Evolutionary conservation across 257 asterid genomes (phyloP).

Genomic region (Solanum lycopersicoides): DNA sequence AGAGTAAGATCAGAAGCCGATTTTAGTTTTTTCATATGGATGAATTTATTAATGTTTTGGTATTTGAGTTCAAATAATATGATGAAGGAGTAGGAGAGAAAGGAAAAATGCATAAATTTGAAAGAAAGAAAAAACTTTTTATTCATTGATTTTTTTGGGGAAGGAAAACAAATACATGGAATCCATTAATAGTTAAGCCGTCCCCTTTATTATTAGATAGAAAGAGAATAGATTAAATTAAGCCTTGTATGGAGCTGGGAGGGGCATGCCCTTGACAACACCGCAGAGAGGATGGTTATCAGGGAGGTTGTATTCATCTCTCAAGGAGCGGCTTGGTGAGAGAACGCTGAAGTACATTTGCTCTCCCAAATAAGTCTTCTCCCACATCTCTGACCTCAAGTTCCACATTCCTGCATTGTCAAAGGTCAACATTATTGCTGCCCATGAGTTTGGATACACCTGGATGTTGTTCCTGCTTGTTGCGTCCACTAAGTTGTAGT

Average conservation of each 20-base stretch:
- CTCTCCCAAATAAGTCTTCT: slow-evolving; percentile 43
- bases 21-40: not conserved
- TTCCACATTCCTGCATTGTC: slow-evolving; percentile 60
- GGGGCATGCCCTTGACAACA: slow-evolving; percentile 24
- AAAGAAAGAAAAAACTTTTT: not conserved
- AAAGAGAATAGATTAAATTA: not conserved
- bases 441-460: slow-evolving; percentile 53
- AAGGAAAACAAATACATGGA: not conserved
- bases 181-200: not conserved
- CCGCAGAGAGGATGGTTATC: slow-evolving; percentile 26
- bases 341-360: slow-evolving; percentile 38
- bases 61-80: not conserved
- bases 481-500: slow-evolving; percentile 7
- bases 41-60: not conserved
- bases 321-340: slow-evolving; percentile 24
- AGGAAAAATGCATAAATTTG: not conserved
- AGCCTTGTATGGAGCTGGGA: slow-evolving; percentile 18
- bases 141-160: not conserved
- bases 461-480: slow-evolving; percentile 50
- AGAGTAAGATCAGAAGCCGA: not conserved
- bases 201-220: not conserved
- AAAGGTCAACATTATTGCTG: slow-evolving; percentile 30
- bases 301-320: slow-evolving; percentile 43
- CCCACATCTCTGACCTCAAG: slow-evolving; percentile 39
- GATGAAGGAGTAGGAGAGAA: not conserved